Percentiles rank a stretch among this genome's conserved stretches.
These are phyloP conservation scores for Phytophthora fragariae DNA, from an alignment of 352 stramenopile genomes.

Conservation along the genomic window DNA sequence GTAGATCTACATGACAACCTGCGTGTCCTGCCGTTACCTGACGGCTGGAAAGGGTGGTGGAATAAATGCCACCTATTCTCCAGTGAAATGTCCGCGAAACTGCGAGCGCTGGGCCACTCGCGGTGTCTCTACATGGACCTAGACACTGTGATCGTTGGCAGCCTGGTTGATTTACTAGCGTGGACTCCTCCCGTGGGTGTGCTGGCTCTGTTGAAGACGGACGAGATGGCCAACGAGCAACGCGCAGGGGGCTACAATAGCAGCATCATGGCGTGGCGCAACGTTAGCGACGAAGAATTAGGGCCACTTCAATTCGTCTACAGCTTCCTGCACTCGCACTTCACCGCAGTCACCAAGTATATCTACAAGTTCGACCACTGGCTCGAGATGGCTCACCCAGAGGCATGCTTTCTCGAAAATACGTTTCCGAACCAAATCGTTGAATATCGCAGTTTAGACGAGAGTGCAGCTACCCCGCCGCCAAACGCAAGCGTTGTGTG, in stretches of 20 bases:
- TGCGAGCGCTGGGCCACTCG: constrained; percentile 37
- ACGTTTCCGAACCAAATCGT: constrained; percentile 60
- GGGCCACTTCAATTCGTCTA: constrained; percentile 42
- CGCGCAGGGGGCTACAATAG: constrained; percentile 74
- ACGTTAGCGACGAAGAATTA: constrained; percentile 10
- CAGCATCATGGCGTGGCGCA: constrained; percentile 73
- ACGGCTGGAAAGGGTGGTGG: constrained; percentile 76
- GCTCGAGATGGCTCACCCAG: constrained; percentile 72
- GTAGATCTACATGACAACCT: constrained; percentile 43
- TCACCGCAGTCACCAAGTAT: constrained; percentile 43
- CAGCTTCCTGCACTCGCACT: constrained; percentile 50
- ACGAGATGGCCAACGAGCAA: constrained; percentile 77
- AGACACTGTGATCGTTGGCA: constrained; percentile 76
- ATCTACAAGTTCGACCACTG: constrained; percentile 92
- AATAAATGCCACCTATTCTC: constrained; percentile 83
- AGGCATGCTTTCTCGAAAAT: constrained; percentile 52
- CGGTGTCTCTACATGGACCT: constrained; percentile 73
- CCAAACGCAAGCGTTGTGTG: constrained; percentile 63
- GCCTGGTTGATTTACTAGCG: constrained; percentile 40
- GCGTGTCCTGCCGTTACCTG: constrained; percentile 35
- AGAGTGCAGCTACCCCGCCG: constrained; percentile 28
- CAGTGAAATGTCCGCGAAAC: constrained; percentile 24
- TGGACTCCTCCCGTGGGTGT: constrained; percentile 21
- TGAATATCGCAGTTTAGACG: constrained; percentile 69
- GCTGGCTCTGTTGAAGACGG: constrained; percentile 58